Conservation (phyloP, 805 yeast genomes). For the Wickerhamiella kurtzmanii region DNA sequence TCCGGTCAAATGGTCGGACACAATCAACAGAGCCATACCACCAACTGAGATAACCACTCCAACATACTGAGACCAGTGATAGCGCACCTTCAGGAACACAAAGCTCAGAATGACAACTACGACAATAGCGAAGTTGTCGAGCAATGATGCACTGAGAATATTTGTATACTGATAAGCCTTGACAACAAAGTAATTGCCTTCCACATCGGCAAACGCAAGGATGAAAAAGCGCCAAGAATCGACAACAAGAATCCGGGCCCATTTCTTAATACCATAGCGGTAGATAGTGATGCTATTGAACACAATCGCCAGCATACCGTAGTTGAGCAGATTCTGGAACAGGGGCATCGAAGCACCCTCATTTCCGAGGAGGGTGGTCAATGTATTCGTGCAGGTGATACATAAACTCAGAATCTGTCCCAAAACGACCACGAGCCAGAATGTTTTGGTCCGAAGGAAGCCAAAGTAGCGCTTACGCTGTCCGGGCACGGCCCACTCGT, state of each 20-base stretch:
- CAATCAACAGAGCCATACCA: constrained; percentile 32
- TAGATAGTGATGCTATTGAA: constrained; percentile 31
- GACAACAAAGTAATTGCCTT: constrained; percentile 35
- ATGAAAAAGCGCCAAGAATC: constrained; percentile 34
- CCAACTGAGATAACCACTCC: constrained; percentile 31
- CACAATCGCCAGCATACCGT: constrained; percentile 26
- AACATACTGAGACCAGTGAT: constrained; percentile 33
- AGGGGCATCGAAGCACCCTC: constrained; percentile 32
- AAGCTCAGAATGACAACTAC: constrained; percentile 33
- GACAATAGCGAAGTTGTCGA: constrained; percentile 34
- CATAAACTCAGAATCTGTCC: constrained; percentile 32
- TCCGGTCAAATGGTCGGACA: constrained; percentile 30
- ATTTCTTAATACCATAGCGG: constrained; percentile 28
- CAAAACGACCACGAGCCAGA: constrained; percentile 30
- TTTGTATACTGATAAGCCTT: constrained; percentile 34
- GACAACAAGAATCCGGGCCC: constrained; percentile 20
- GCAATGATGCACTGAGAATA: constrained; percentile 31
- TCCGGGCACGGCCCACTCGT: not conserved
- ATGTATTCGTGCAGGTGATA: constrained; percentile 32
- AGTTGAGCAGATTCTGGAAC: constrained; percentile 32
- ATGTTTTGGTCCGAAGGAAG: constrained; percentile 25
- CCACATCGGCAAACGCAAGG: constrained; percentile 33
- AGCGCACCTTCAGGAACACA: constrained; percentile 30
- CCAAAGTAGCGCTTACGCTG: constrained; percentile 17
- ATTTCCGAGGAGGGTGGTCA: constrained; percentile 29